Conservation (phyloP, 2,329 filamentous ascomycete species). For the Hirsutella minnesotensis region DNA sequence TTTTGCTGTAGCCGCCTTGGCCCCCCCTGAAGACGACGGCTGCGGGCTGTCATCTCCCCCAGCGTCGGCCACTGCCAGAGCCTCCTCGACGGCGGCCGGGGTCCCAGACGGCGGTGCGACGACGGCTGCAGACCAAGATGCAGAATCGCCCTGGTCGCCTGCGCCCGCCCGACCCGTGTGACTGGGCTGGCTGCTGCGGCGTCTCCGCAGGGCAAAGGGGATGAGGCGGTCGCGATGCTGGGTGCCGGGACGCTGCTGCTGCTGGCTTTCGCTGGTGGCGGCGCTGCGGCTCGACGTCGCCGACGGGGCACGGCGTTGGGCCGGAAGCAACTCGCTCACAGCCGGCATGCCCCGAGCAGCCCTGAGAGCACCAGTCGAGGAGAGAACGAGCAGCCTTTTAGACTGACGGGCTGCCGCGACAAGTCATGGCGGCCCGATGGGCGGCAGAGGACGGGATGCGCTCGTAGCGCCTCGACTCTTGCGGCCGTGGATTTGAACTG, state of each 20-base stretch:
- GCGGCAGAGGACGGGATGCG: not conserved
- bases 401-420: not conserved
- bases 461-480: not conserved
- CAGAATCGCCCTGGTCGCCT: not conserved
- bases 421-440: not conserved
- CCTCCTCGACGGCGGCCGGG: not conserved
- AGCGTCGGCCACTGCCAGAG: too few species aligned
- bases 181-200: constrained; percentile 1
- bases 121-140: constrained; percentile 1
- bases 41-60: too few species aligned
- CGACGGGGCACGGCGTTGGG: not conserved
- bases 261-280: constrained; percentile 8
- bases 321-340: not conserved
- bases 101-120: not conserved
- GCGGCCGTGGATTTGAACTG: too few species aligned
- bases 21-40: too few species aligned
- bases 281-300: constrained; percentile 8
- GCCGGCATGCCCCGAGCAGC: not conserved
- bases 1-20: too few species aligned
- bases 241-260: not conserved
- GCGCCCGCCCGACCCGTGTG: not conserved
- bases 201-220: constrained; percentile 6
- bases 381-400: not conserved
- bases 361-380: not conserved
- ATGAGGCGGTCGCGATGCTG: constrained; percentile 1